phyloP scores from a whole-genome alignment of 129 eudicot species.

The Mikania micrantha region DNA sequence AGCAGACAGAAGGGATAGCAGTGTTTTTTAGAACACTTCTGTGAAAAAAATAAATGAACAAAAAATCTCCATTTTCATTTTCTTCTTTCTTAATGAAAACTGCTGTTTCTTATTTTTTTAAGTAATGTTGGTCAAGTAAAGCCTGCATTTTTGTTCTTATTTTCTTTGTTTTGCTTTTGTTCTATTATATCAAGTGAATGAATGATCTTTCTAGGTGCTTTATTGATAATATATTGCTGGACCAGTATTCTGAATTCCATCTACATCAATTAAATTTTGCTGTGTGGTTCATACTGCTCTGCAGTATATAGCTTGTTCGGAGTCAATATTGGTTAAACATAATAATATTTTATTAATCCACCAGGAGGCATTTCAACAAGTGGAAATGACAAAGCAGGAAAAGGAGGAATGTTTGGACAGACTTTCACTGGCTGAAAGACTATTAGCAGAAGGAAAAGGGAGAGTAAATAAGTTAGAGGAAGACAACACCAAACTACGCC shows the following conservation, averaged over 20 bases:
- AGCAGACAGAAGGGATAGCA: not conserved
- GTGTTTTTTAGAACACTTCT: not conserved
- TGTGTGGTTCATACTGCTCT: not conserved
- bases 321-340: conserved; percentile 4
- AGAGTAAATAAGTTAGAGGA: conserved; percentile 86
- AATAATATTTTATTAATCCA: not conserved
- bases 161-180: not conserved
- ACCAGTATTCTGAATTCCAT: not conserved
- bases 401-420: conserved; percentile 52
- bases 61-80: not conserved
- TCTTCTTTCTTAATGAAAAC: not conserved
- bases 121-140: not conserved
- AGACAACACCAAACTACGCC: conserved; percentile 85
- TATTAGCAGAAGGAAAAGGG: conserved; percentile 55
- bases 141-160: not conserved
- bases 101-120: not conserved
- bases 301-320: not conserved
- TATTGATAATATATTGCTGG: not conserved
- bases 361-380: conserved; percentile 68
- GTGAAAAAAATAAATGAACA: not conserved
- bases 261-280: not conserved
- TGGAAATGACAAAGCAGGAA: conserved; percentile 53
- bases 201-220: not conserved
- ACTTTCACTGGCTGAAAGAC: conserved; percentile 59
- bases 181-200: not conserved